Evolutionary conservation across 2,329 filamentous ascomycete genomes (phyloP).

Genomic region (Xylariaceae sp.): DNA sequence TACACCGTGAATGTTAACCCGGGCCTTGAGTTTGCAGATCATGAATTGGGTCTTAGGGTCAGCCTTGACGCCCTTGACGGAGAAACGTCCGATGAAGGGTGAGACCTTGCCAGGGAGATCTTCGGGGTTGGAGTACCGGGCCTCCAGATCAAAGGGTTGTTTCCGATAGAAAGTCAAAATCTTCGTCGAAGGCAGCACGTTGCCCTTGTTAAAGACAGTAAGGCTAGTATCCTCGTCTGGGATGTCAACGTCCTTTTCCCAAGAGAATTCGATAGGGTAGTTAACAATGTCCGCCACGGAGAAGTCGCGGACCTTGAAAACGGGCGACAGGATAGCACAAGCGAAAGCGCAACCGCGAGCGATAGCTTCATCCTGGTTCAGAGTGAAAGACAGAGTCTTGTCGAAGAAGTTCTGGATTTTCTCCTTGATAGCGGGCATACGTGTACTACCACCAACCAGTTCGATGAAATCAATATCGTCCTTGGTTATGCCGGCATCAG

Average conservation of each 20-base stretch:
- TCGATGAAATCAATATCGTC: conserved; percentile 93
- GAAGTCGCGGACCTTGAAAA: conserved; percentile 98
- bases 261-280: conserved; percentile 97
- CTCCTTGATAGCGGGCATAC: conserved; percentile 89
- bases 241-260: conserved; percentile 98
- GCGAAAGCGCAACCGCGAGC: conserved; percentile 94
- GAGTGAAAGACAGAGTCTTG: conserved; percentile 88
- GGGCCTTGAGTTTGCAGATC: conserved; percentile 99
- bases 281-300: conserved; percentile 94
- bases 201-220: conserved; percentile 95
- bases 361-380: conserved; percentile 97
- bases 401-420: conserved; percentile 85
- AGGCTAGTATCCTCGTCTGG: conserved; percentile 97
- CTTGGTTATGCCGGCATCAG: conserved; percentile 83
- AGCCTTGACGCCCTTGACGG: conserved; percentile 93
- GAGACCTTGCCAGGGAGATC: conserved; percentile 81
- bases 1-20: conserved; percentile 92
- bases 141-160: conserved; percentile 93
- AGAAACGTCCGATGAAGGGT: conserved; percentile 96
- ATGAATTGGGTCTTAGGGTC: conserved; percentile 95
- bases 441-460: conserved; percentile 89
- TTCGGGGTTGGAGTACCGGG: conserved; percentile 84
- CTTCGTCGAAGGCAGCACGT: conserved; percentile 96
- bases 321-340: conserved; percentile 93
- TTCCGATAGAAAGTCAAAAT: conserved; percentile 99